Percentiles rank a stretch among this genome's conserved stretches.
Evolutionary conservation across 495 filamentous ascomycete genomes (phyloP).

Genomic region (Penicillium crystallinum): DNA sequence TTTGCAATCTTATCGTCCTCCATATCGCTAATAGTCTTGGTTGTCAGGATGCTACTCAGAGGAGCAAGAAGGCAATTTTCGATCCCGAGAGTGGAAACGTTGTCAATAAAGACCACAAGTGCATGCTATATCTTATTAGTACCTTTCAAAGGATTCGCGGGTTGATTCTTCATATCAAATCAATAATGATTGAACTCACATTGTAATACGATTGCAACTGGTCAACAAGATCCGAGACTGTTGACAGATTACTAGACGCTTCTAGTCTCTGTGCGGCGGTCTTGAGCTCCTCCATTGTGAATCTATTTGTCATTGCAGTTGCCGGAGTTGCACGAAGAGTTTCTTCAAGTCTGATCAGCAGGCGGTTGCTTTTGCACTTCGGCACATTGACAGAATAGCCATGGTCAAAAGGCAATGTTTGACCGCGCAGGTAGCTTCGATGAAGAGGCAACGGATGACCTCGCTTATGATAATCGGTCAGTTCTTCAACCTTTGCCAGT

Average conservation of each 20-base stretch:
- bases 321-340: background rate
- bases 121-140: constrained; percentile 42
- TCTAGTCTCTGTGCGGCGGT: background rate
- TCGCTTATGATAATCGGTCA: constrained; percentile 39
- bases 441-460: constrained; percentile 42
- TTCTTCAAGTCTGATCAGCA: background rate
- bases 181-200: constrained; percentile 15
- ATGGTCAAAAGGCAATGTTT: constrained; percentile 40
- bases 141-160: background rate
- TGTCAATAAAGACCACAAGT: constrained; percentile 57
- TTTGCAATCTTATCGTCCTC: constrained; percentile 16
- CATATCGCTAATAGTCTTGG: constrained; percentile 26
- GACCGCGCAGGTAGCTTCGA: constrained; percentile 35
- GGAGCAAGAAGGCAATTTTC: constrained; percentile 51
- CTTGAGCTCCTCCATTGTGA: background rate
- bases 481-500: constrained; percentile 34
- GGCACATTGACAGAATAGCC: constrained; percentile 31
- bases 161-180: background rate
- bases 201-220: constrained; percentile 36
- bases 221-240: constrained; percentile 24
- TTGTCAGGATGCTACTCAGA: constrained; percentile 25
- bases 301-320: background rate
- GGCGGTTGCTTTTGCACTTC: constrained; percentile 18
- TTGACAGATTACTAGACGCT: constrained; percentile 8
- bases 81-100: constrained; percentile 53